Conservation (phyloP, 108 stramenopile species). For the Conticribra guillardii region DNA sequence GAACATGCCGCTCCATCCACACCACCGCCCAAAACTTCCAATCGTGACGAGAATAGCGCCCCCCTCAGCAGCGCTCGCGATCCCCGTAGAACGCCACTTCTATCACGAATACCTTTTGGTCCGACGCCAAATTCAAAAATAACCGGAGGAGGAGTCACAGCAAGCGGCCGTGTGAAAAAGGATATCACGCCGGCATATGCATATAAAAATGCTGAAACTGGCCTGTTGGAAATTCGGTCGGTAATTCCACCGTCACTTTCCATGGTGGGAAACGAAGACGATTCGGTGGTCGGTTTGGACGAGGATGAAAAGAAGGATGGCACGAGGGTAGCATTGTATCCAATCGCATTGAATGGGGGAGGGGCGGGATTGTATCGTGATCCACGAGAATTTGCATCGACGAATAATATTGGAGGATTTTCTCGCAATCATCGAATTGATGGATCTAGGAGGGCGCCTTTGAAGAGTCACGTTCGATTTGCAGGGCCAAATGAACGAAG, state of each 20-base stretch:
- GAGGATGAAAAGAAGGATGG: slow-evolving; percentile 17
- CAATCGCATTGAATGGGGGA: slow-evolving; percentile 56
- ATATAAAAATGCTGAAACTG: slow-evolving; percentile 49
- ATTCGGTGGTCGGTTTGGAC: slow-evolving; percentile 43
- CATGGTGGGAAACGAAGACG: slow-evolving; percentile 49
- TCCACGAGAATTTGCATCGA: slow-evolving; percentile 45
- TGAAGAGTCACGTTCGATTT: slow-evolving; percentile 45
- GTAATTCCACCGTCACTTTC: slow-evolving; percentile 38
- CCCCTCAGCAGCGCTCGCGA: slow-evolving; percentile 36
- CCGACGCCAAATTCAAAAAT: slow-evolving; percentile 20
- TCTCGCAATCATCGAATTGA: slow-evolving; percentile 30
- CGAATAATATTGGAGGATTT: slow-evolving; percentile 13
- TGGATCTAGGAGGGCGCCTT: slow-evolving; percentile 25
- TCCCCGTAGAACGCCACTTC: slow-evolving; percentile 31
- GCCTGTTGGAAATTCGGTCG: slow-evolving; percentile 49
- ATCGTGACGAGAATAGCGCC: too few relatives aligned
- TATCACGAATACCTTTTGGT: slow-evolving; percentile 36
- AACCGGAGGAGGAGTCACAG: neutral
- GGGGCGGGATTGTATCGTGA: slow-evolving; percentile 54
- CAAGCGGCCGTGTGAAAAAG: slow-evolving; percentile 17
- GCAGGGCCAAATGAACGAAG: slow-evolving; percentile 22
- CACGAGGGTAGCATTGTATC: slow-evolving; percentile 47
- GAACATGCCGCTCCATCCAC: too few relatives aligned
- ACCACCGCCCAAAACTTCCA: too few relatives aligned
- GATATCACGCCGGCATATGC: slow-evolving; percentile 58